phyloP scores from a whole-genome alignment of 768 basidiomycete species.

The Tylopilus felleus region DNA sequence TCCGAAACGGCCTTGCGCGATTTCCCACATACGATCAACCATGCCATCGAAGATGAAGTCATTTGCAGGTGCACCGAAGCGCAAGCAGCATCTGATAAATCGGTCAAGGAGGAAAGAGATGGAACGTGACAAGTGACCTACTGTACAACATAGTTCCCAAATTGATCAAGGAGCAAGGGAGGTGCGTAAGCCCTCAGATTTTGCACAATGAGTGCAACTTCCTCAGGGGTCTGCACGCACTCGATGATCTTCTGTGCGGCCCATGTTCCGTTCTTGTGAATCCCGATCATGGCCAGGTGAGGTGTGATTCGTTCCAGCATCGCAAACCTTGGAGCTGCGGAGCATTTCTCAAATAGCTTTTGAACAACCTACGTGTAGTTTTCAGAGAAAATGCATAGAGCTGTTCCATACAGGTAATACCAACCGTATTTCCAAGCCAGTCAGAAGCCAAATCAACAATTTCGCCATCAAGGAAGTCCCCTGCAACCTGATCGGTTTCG shows the following conservation, averaged over 20 bases:
- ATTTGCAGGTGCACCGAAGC: slow-evolving; percentile 84
- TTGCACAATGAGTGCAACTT: slow-evolving; percentile 78
- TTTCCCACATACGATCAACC: slow-evolving; percentile 97
- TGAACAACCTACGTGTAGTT: slow-evolving; percentile 71
- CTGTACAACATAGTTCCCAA: slow-evolving; percentile 93
- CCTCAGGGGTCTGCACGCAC: slow-evolving; percentile 84
- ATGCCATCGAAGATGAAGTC: slow-evolving; percentile 98
- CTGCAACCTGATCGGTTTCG: slow-evolving; percentile 88
- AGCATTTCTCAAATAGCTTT: slow-evolving; percentile 92
- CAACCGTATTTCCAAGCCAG: slow-evolving; percentile 91
- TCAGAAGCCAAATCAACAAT: slow-evolving; percentile 94
- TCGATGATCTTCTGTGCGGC: slow-evolving; percentile 99
- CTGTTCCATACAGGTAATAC: slow-evolving; percentile 11
- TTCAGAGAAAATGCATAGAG: slow-evolving; percentile 1
- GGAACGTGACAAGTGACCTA: slow-evolving; percentile 39
- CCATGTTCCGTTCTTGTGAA: slow-evolving; percentile 99
- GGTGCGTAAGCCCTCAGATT: slow-evolving; percentile 90
- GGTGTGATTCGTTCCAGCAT: slow-evolving; percentile 95
- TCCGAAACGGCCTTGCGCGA: slow-evolving; percentile 96
- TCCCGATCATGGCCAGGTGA: slow-evolving; percentile 94
- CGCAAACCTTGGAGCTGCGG: slow-evolving; percentile 67
- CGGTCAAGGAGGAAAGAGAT: neutral
- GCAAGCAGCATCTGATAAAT: slow-evolving; percentile 73
- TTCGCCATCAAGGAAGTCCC: slow-evolving; percentile 90
- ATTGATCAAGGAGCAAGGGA: slow-evolving; percentile 90